These are phyloP conservation scores for Russula dissimulans DNA, from an alignment of 768 basidiomycete species.

Conservation along the genomic window DNA sequence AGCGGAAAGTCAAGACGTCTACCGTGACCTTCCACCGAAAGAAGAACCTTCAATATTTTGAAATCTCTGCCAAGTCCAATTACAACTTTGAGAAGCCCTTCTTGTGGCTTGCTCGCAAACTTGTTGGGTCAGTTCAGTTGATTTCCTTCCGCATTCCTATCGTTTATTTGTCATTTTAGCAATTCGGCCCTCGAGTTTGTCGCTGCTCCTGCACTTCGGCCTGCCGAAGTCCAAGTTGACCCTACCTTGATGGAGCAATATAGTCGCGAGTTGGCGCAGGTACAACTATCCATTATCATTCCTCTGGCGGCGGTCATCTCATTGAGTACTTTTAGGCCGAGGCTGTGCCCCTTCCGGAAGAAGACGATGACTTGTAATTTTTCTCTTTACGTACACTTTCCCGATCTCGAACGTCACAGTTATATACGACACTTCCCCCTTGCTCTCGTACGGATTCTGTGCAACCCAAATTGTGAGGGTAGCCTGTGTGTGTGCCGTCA, in stretches of 20 bases:
- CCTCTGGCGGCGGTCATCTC: not conserved
- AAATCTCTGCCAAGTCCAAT: slow-evolving; percentile 99
- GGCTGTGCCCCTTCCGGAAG: slow-evolving; percentile 91
- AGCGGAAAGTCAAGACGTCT: slow-evolving; percentile 99
- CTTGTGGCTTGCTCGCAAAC: slow-evolving; percentile 97
- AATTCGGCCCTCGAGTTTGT: slow-evolving; percentile 89
- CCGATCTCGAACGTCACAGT: slow-evolving; percentile 2
- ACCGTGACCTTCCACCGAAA: slow-evolving; percentile 99
- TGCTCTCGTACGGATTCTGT: slow-evolving; percentile 5
- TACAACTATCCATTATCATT: slow-evolving; percentile 26
- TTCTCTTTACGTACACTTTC: slow-evolving; percentile 9
- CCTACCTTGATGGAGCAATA: slow-evolving; percentile 69
- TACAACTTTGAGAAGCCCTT: slow-evolving; percentile 99
- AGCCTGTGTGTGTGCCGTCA: not conserved
- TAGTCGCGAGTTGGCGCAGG: slow-evolving; percentile 62
- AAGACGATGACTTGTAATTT: slow-evolving; percentile 77
- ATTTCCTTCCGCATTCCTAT: no score
- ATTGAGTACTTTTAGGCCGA: slow-evolving; percentile 50
- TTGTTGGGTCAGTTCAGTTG: slow-evolving; percentile 69
- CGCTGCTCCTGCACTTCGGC: slow-evolving; percentile 90
- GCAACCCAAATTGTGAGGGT: not conserved
- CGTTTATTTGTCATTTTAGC: slow-evolving; percentile 31
- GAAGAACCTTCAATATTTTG: slow-evolving; percentile 99
- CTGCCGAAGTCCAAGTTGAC: slow-evolving; percentile 88
- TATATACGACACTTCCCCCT: not conserved